A percentile compares a stretch with the other conserved stretches of the same genome.
Evolutionary conservation across 768 basidiomycete species (phyloP).

Genomic region (Xanthoconium stramineum): DNA sequence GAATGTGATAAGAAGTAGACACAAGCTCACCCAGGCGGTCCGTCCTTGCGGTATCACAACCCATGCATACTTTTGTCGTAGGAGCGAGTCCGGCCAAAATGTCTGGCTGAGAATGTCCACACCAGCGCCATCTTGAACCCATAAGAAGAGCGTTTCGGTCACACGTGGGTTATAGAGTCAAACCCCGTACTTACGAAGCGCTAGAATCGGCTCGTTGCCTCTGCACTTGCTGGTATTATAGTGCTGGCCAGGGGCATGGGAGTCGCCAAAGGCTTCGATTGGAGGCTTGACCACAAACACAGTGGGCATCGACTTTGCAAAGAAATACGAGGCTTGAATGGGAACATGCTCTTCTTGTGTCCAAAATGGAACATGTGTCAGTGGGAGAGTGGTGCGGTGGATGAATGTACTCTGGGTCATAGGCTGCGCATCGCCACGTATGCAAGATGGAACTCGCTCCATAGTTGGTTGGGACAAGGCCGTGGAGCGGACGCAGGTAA

Average conservation of each 20-base stretch:
- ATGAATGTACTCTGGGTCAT: slow-evolving; percentile 1
- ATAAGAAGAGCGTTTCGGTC: slow-evolving; percentile 1
- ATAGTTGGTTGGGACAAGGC: background rate
- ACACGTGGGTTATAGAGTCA: background rate
- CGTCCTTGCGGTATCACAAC: slow-evolving; percentile 77
- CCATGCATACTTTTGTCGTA: slow-evolving; percentile 64
- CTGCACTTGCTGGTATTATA: slow-evolving; percentile 4
- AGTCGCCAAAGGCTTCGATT: slow-evolving; percentile 24
- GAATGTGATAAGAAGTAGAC: background rate
- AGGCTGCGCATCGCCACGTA: too few relatives aligned
- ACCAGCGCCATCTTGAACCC: slow-evolving; percentile 76
- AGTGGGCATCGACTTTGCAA: slow-evolving; percentile 50
- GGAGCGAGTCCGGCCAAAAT: slow-evolving; percentile 65
- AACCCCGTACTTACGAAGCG: slow-evolving; percentile 50
- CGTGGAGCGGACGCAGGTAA: slow-evolving; percentile 28
- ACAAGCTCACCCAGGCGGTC: slow-evolving; percentile 67
- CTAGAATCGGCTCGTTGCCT: slow-evolving; percentile 50
- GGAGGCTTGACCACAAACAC: slow-evolving; percentile 61
- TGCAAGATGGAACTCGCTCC: background rate
- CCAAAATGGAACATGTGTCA: slow-evolving; percentile 48
- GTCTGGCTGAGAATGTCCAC: slow-evolving; percentile 57
- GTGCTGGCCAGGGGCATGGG: background rate
- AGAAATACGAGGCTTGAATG: slow-evolving; percentile 60
- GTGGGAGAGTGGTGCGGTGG: slow-evolving; percentile 39
- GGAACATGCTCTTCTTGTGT: slow-evolving; percentile 30